These are phyloP conservation scores for Solanum clarkiae DNA, from an alignment of 257 asterid species.

Conservation along the genomic window DNA sequence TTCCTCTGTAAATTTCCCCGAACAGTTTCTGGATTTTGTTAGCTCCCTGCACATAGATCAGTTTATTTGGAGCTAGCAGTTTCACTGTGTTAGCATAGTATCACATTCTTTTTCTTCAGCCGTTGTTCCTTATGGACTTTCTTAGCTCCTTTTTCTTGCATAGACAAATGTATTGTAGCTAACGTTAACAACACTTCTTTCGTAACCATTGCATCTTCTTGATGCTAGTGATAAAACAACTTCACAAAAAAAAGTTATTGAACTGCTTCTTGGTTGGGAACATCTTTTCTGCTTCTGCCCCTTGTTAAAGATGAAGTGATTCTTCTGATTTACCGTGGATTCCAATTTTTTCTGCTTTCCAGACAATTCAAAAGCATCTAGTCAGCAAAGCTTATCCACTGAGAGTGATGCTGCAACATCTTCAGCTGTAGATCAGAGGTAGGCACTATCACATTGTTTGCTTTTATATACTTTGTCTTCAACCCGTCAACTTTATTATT, in stretches of 20 bases:
- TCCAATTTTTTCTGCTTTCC: slow-evolving; percentile 14
- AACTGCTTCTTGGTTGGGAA: background rate
- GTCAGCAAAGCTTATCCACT: slow-evolving; percentile 33
- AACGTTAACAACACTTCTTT: background rate
- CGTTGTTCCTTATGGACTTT: background rate
- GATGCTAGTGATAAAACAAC: background rate
- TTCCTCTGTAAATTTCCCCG: background rate
- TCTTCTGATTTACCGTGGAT: slow-evolving; percentile 2
- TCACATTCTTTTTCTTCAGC: background rate
- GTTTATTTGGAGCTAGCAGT: background rate
- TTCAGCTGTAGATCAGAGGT: slow-evolving; percentile 61
- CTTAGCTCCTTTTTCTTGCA: background rate
- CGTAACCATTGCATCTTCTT: background rate
- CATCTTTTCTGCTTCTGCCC: background rate
- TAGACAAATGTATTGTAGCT: background rate
- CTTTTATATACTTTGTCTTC: background rate
- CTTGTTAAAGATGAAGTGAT: background rate
- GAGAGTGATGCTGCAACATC: slow-evolving; percentile 36
- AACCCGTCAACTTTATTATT: background rate
- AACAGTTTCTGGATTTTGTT: background rate
- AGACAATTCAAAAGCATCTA: slow-evolving; percentile 59
- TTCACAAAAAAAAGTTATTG: background rate
- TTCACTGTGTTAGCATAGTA: background rate
- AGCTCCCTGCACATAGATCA: background rate
- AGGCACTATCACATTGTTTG: background rate